Conservation (phyloP, 2,329 filamentous ascomycete species). For the Onygenales sp. region DNA sequence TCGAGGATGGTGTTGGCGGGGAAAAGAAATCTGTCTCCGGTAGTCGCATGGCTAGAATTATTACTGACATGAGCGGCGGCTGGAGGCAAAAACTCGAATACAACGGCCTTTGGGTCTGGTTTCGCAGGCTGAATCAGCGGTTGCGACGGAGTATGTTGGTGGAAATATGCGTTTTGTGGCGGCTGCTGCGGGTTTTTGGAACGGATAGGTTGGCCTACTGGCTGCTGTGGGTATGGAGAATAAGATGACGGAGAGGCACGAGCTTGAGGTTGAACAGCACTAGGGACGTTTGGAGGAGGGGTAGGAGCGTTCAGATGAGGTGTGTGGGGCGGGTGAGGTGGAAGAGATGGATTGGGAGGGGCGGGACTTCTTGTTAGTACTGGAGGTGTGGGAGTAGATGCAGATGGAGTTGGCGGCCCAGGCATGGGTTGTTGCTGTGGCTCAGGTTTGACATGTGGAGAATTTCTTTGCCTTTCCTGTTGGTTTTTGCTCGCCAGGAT, state of each 20-base stretch:
- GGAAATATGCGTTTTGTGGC: conserved; percentile 20
- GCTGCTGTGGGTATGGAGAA: conserved; percentile 20
- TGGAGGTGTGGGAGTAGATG: conserved; percentile 5
- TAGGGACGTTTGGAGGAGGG: not conserved
- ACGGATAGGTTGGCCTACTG: conserved; percentile 24
- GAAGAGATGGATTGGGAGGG: conserved; percentile 13
- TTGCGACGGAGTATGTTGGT: conserved; percentile 19
- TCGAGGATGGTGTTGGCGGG: conserved; percentile 41
- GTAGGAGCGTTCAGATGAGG: conserved; percentile 1
- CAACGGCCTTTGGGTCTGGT: conserved; percentile 35
- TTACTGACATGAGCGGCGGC: conserved; percentile 24
- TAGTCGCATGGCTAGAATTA: conserved; percentile 31
- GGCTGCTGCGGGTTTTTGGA: conserved; percentile 28
- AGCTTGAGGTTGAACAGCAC: conserved; percentile 7
- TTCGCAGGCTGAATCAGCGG: conserved; percentile 22
- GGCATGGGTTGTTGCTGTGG: conserved; percentile 5
- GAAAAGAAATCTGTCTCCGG: conserved; percentile 40
- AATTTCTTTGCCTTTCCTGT: conserved; percentile 23
- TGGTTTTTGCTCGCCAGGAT: conserved; percentile 38
- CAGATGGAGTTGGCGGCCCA: not conserved
- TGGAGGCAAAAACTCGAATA: conserved; percentile 38
- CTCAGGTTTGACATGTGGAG: conserved; percentile 10
- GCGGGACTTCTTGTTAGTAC: conserved; percentile 14
- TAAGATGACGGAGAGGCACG: conserved; percentile 17
- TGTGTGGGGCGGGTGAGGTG: conserved; percentile 5